Base-by-base conservation (phyloP, 2,329 filamentous ascomycete species). In the Alternaria solani region DNA sequence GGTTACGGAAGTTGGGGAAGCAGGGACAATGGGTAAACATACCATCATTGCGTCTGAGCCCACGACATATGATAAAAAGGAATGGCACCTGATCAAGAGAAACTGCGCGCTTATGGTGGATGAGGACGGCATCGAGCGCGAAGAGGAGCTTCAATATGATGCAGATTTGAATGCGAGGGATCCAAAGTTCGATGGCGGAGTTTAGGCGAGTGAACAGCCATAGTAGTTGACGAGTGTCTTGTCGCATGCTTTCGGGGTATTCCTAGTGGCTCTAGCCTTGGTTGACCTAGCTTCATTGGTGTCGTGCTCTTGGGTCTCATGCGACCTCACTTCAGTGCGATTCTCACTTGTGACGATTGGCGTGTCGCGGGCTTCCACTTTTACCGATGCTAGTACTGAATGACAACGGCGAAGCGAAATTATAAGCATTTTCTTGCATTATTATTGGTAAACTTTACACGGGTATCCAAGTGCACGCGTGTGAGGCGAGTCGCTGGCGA, bases 31-130 rank as follows among this genome's bases (percentile, higher is more conserved):
- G 69, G 84, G 84, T 3, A 80, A 78, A 43, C 85, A 87, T 72
- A 79, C 84, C 36, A 86, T 86, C 63, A 77, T 86, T 36, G 83
- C 84, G 12, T 83, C 81, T 64, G 84, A 87, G 73, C 85, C 84
- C 12, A 84, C 81, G 26, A 86, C 85, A 8, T 86, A 83, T 64
- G 81, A 83, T 64, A 77, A 81, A 49, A 74, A 76, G 20, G 83
- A 86, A 53, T 86, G 84, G 84, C 73, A 81, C 58, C 64, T 86
- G 59, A 83, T 86, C 61, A 77, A 76, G 30, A 80, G 78, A 66
- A 86, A 86, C 64, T 76, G 78, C 64, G 78, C 75, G 34, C 63
- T 85, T 36, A 66, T 80, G 30, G 81, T 83, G 2, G 78, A 81
- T 66, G 78, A 77, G 14, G 58, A 75, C 23, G 79, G 82, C 3